phyloP scores from a whole-genome alignment of 2,329 filamentous ascomycete species.

The Daldinia sp. region DNA sequence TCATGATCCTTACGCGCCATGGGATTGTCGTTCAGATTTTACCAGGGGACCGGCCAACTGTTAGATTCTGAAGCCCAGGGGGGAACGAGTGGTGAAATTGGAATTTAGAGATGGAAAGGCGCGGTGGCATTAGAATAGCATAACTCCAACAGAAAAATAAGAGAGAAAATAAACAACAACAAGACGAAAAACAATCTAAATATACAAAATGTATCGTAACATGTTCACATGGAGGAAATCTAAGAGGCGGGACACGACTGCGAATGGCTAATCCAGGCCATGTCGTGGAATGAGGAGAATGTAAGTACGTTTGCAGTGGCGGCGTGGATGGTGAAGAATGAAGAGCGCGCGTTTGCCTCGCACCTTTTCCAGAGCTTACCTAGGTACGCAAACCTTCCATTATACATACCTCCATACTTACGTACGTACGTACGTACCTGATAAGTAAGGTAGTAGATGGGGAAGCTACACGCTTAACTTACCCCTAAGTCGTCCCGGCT shows the following conservation, averaged over 20 bases:
- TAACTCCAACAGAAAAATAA: background rate
- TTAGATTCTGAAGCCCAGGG: background rate
- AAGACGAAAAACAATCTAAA: conserved; percentile 22
- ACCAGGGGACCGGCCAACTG: conserved; percentile 28
- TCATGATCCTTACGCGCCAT: conserved; percentile 30
- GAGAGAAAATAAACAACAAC: conserved; percentile 2
- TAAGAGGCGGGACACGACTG: conserved; percentile 38
- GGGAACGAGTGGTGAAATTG: conserved; percentile 2
- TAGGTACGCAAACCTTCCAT: background rate
- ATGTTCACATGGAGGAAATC: conserved; percentile 30
- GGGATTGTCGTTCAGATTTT: conserved; percentile 2
- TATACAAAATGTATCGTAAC: conserved; percentile 17
- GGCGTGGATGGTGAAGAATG: conserved; percentile 11
- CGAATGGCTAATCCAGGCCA: conserved; percentile 36
- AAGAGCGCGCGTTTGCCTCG: conserved; percentile 18
- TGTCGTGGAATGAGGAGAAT: conserved; percentile 38
- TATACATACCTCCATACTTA: conserved; percentile 1
- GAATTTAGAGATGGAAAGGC: conserved; percentile 1
- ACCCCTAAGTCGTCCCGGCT: conserved; percentile 6
- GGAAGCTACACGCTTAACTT: background rate
- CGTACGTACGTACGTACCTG: too few relatives aligned
- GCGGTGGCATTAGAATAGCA: conserved; percentile 9
- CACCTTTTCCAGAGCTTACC: conserved; percentile 5
- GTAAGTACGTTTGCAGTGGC: conserved; percentile 5
- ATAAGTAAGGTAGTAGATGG: too few relatives aligned